Base-by-base conservation (phyloP, 257 asterid species). In the Solanum pennellii region DNA sequence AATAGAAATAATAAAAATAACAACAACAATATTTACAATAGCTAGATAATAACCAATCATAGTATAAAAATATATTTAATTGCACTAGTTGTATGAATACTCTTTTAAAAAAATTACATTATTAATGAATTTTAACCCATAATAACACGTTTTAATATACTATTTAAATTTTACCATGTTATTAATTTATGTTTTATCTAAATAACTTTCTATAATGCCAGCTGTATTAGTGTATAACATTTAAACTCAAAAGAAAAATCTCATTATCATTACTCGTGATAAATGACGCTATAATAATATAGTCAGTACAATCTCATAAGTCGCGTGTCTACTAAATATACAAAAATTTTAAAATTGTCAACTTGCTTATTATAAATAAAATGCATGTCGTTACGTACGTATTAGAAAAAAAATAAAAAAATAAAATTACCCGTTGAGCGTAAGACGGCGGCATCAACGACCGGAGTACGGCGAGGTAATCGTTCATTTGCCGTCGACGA, bases 361-460 rank as follows among this genome's bases (percentile, higher is more conserved):
- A 47, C 12, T 29, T 80, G 44, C 1, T 6, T 47, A 47, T 47
- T 16, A 68, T 68, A 27, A 80, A 29, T 49, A 49, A 49, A 49
- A 49, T 47, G 69, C 45, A 82, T 49, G 69, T 82, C 27, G 0
- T 49, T 82, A 82, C 69, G 69, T 82, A 1, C 15, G 15, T 8
- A 10, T 25, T 9, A 6, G 23, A 16, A 52, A 16, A 16, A 6
- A 6, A 15, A 1, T 3, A 0, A 14, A 14, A 15, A 52, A 52
- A 37, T 1, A 7, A 16, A 13, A 15, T 13, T 90, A 95, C 98
- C 98, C 98, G 89, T 91, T 92, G 98, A 66, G 98, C 86, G 49
- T 95, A 94, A 13, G 98, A 95, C 41, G 96, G 95, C 8, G 98
- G 98, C 96, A 95, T 95, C 31, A 94, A 83, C 29, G 98, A 93